phyloP scores from a whole-genome alignment of 2,329 filamentous ascomycete species.

The Whalleya microplaca region DNA sequence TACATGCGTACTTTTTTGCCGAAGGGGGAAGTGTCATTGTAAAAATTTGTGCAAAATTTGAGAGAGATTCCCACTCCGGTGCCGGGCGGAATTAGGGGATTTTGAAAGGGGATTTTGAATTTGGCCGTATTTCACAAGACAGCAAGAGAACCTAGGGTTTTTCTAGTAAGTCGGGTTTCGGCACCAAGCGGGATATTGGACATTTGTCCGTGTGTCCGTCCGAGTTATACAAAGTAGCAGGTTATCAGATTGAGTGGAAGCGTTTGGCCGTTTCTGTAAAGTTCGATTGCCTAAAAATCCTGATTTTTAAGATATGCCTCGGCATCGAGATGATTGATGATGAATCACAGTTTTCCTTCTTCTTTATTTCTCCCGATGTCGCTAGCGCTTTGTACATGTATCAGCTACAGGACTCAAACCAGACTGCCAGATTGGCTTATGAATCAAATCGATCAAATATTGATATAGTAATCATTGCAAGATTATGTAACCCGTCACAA shows the following conservation, averaged over 20 bases:
- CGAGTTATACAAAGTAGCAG: too few species aligned
- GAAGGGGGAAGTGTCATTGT: neutral
- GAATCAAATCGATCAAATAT: constrained; percentile 11
- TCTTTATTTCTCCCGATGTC: constrained; percentile 18
- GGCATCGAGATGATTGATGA: constrained; percentile 17
- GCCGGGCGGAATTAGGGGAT: neutral
- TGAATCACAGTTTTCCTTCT: constrained; percentile 4
- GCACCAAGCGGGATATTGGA: neutral
- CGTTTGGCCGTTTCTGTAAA: neutral
- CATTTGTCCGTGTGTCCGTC: neutral
- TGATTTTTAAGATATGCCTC: constrained; percentile 1
- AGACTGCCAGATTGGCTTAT: constrained; percentile 1
- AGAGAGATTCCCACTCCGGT: neutral
- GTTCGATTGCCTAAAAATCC: constrained; percentile 7
- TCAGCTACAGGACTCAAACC: constrained; percentile 18
- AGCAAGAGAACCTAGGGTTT: too few species aligned
- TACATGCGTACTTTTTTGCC: too few species aligned
- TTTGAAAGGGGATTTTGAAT: neutral
- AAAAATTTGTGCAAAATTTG: neutral
- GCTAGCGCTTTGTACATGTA: constrained; percentile 17
- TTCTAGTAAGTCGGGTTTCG: neutral
- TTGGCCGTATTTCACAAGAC: neutral
- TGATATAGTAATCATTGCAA: neutral
- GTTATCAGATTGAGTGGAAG: neutral
- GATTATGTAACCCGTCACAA: neutral